Percentiles rank a stretch among this genome's conserved stretches.
phyloP scores from a whole-genome alignment of 2,329 filamentous ascomycete species.

The Aureobasidium sp. region DNA sequence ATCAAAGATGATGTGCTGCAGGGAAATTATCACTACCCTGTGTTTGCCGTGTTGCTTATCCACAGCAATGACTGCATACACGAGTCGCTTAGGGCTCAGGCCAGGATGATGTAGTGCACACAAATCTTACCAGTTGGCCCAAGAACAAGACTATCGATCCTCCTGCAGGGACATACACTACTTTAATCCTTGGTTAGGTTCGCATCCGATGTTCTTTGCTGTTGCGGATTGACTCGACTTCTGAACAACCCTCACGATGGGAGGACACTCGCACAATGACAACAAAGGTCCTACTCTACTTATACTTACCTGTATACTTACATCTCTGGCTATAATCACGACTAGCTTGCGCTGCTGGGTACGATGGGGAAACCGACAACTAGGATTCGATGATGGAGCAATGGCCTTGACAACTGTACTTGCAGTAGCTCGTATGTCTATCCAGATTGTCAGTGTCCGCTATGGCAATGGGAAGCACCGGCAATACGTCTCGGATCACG shows the following conservation, averaged over 20 bases:
- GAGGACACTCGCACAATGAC: background rate
- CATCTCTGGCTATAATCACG: conserved; percentile 14
- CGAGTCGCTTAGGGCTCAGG: background rate
- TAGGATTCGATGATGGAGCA: conserved; percentile 36
- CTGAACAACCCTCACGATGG: background rate
- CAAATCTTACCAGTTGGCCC: background rate
- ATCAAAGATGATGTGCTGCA: background rate
- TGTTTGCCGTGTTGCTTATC: background rate
- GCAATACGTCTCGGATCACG: conserved; percentile 27
- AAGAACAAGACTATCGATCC: background rate
- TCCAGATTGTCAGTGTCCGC: conserved; percentile 31
- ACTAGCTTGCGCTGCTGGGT: conserved; percentile 15
- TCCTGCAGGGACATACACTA: background rate
- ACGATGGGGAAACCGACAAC: conserved; percentile 1
- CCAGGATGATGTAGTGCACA: background rate
- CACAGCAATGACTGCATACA: background rate
- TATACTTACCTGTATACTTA: conserved; percentile 16
- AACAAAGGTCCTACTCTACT: conserved; percentile 17
- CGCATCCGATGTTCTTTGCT: background rate
- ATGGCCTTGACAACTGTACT: conserved; percentile 29
- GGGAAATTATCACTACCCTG: background rate
- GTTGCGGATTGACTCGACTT: background rate
- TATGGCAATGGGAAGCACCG: conserved; percentile 36
- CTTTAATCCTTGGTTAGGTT: background rate
- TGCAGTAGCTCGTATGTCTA: conserved; percentile 27